Base-by-base conservation (phyloP, 176 grass and related monocot species). In the Eremochloa ophiuroides region DNA sequence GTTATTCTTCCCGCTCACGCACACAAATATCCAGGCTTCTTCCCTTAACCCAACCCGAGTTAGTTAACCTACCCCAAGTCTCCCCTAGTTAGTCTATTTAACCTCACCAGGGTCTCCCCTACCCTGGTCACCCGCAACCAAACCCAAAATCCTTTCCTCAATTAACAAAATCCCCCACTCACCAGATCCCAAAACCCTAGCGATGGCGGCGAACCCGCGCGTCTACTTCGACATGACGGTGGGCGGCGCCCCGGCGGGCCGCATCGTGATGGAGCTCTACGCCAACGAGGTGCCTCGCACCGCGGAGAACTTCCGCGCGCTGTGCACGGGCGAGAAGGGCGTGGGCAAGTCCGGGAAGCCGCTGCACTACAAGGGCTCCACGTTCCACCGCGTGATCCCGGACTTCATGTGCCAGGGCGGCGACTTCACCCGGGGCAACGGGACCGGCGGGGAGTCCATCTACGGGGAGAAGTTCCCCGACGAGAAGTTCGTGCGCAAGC, bases 351-450 rank as follows among this genome's bases (percentile, higher is more conserved):
- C 27, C 10, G 93, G 89, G 4, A 92, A 90, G 82, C 81, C 89
- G 7, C 93, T 94, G 15, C 87, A 90, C 84, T 94, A 58, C 84
- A 94, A 92, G 93, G 89, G 87, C 0, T 87, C 84, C 0, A 0
- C 16, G 1, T 94, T 94, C 83, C 93, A 94, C 93, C 89, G 93
- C 65, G 89, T 94, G 1, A 94, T 94, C 89, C 84, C 93, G 6
- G 56, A 78, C 1, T 95, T 95, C 87, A 95, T 95, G 93, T 95
- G 93, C 81, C 93, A 92, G 75, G 93, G 93, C 69, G 93, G 93
- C 29, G 93, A 95, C 80, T 95, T 95, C 90, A 95, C 93, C 25
- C 11, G 30, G 5, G 84, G 93, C 69, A 92, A 95, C 71, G 93
- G 93, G 6, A 95, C 84, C 0, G 93, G 93, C 2, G 93, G 93